Percentiles rank a stretch among this genome's conserved stretches.
These are phyloP conservation scores for Epithele typhae DNA, from an alignment of 768 basidiomycete species.

Conservation along the genomic window DNA sequence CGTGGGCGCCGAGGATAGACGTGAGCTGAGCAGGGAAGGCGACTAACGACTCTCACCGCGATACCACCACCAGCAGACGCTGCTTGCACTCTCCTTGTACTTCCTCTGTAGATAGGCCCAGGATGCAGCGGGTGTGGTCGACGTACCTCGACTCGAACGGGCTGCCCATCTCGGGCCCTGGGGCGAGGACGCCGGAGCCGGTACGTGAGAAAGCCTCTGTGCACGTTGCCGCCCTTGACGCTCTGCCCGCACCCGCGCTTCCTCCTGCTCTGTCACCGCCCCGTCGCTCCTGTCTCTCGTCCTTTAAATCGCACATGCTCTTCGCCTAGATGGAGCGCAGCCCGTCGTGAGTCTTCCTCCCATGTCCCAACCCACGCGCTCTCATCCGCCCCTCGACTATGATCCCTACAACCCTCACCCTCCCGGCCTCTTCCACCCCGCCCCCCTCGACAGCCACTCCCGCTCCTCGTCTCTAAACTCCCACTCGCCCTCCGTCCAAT, in stretches of 20 bases:
- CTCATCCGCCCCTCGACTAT: neutral
- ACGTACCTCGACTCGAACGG: conserved; percentile 39
- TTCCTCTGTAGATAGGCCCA: conserved; percentile 7
- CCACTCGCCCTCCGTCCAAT: conserved; percentile 28
- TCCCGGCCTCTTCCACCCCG: neutral
- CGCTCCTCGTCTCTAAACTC: conserved; percentile 33
- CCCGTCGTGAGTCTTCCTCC: conserved; percentile 16
- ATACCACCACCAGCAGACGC: no score
- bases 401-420: neutral
- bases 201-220: conserved; percentile 15
- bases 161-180: conserved; percentile 4
- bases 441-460: conserved; percentile 19
- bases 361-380: conserved; percentile 5
- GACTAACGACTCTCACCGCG: neutral
- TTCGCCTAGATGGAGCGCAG: conserved; percentile 22
- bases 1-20: no score
- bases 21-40: neutral
- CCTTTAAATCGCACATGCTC: conserved; percentile 13
- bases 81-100: conserved; percentile 4
- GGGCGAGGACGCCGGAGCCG: conserved; percentile 1
- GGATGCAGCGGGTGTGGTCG: conserved; percentile 53
- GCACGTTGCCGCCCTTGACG: conserved; percentile 13
- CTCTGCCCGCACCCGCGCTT: conserved; percentile 8
- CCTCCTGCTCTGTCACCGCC: neutral
- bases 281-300: neutral